A percentile compares a stretch with the other conserved stretches of the same genome.
These are phyloP conservation scores for Teratosphaeria gauchensis DNA, from an alignment of 2,329 filamentous ascomycete genomes.

Conservation along the genomic window DNA sequence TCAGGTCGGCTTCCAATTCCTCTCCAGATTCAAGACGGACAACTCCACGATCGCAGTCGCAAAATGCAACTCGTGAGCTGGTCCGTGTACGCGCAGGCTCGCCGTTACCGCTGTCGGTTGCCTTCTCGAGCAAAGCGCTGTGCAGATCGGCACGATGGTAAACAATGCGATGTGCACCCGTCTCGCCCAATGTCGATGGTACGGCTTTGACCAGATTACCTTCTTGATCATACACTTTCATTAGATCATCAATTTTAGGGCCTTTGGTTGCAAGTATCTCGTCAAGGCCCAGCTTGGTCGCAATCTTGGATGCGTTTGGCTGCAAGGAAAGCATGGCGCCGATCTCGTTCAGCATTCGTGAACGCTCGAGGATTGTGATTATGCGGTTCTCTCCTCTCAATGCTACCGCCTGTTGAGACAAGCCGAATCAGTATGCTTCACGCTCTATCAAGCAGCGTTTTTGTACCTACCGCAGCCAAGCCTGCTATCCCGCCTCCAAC, in stretches of 20 bases:
- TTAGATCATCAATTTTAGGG: constrained; percentile 28
- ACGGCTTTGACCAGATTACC: constrained; percentile 26
- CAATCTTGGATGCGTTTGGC: constrained; percentile 32
- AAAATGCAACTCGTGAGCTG: constrained; percentile 15
- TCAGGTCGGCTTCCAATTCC: neutral
- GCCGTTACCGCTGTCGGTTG: constrained; percentile 15
- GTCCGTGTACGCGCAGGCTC: constrained; percentile 20
- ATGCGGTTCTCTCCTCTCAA: constrained; percentile 25
- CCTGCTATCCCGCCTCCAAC: constrained; percentile 25
- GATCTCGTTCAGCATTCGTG: constrained; percentile 24
- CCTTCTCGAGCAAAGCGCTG: constrained; percentile 21
- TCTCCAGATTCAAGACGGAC: constrained; percentile 14
- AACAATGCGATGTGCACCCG: constrained; percentile 32
- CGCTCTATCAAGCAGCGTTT: neutral
- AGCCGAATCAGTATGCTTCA: neutral
- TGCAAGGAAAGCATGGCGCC: constrained; percentile 35
- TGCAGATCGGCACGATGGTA: constrained; percentile 36
- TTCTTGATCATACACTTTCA: constrained; percentile 28
- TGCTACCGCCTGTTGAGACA: constrained; percentile 15
- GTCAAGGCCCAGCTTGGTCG: constrained; percentile 21
- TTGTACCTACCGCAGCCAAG: constrained; percentile 13
- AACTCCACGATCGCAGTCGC: constrained; percentile 15
- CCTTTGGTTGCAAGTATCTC: constrained; percentile 21
- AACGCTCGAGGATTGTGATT: constrained; percentile 27
- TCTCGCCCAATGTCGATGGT: constrained; percentile 21